Base-by-base conservation (phyloP, 306 rosid species). In the Abrus pulchellus region DNA sequence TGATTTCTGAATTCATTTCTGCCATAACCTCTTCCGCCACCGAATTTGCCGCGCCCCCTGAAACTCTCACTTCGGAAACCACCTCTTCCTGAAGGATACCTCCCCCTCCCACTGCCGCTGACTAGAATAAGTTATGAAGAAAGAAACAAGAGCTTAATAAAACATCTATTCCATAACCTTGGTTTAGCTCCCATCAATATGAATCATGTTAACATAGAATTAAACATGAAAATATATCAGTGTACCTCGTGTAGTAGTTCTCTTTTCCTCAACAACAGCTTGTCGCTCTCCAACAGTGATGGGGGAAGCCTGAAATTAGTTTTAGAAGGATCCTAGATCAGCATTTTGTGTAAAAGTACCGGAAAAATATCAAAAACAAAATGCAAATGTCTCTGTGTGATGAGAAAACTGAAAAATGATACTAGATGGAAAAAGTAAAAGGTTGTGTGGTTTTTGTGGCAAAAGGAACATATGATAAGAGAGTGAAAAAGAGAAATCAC, bases 231-330 rank as follows among this genome's bases (percentile, higher is more conserved):
- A 77, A 74, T n/a, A 56, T 14, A 38, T 63, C 14, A 54, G 65
- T 64, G 79, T 88, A 93, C 99, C 99, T 86, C 98, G 91, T 49
- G 98, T 96, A 14, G 93, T 88, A 60, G 99, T 91, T 88, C 92
- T 93, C 86, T 96, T 96, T 84, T 90, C 97, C 91, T 96, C 99
- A 2, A 96, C 76, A 78, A 85, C 89, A 68, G 98, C 97, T 69
- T 69, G 89, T 76, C 87, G 93, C 80, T 90, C 97, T 5, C 97
- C 97, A 28, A 96, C 83, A 40, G 62, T 79, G 59, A 96, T 81
- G 12, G 96, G 92, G 10, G 98, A 88, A 44, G 98, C 96, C 99
- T 95, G 86, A 57, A 83, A 79, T 49, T 28, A 78, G 76, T 74
- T 83, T 82, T 36, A 75, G 80, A 47, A 60, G 56, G 78, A 38